Evolutionary conservation across 192 early-diverging fungal genomes (phyloP), one percentile per base, ranked within the genome.

Genomic region (Tieghemiomyces parasiticus): DNA sequence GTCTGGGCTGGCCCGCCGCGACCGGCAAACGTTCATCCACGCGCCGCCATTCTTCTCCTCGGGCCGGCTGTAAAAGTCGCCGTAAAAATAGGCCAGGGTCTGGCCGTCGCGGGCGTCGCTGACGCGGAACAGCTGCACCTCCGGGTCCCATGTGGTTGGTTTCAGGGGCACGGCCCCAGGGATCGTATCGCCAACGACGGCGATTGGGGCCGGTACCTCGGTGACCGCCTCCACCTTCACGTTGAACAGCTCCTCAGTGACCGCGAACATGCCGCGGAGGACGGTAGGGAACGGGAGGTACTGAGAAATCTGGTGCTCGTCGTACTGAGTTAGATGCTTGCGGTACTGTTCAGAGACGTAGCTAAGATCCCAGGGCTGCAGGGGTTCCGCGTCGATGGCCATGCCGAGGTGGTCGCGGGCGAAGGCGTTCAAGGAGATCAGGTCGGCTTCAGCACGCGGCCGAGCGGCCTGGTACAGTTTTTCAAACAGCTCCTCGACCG

Each of bases 31-130:
- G 58, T 79, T 75, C 75, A 79, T 77, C 79, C 79, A 81, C 14
- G 79, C 79, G 29, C 79, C 79, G 22, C 73, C 71, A 16, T 68
- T 65, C 35, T 81, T 81, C 46, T 81, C 79, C 4, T 71, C 71
- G 16, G 75, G 74, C 0, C 79, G 67, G 35, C 55, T 58, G 35
- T 76, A 76, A 62, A 81, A 81, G 47, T 81, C 79, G 3, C 79
- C 79, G 55, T 81, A 81, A 49, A 81, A 81, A 58, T 79, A 81
- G 0, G 79, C 79, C 26, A 74, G 25, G 1, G 64, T 60, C 45
- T 71, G 66, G 10, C 58, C 64, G 2, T 68, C 46, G 3, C 63
- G 67, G 4, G 70, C 62, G 20, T 81, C 79, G 24, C 63, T 55
- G 0, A 79, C 74, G 53, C 75, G 71, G 58, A 75, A 81, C 3